Base-by-base conservation (phyloP, 129 eudicot species). In the Artemisia argyi region DNA sequence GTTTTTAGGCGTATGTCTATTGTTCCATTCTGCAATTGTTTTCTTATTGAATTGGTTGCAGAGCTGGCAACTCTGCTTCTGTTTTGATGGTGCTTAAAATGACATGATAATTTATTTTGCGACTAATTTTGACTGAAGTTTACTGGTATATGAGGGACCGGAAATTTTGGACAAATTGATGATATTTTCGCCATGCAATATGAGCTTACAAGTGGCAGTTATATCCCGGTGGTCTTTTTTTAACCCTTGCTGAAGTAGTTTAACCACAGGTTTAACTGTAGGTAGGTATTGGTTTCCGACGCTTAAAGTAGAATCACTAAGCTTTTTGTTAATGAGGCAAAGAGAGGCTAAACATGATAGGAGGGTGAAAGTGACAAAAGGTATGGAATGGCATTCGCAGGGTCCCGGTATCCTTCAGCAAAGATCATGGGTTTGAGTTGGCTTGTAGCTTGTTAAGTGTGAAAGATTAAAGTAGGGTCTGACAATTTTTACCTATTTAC, bases 21-120 rank as follows among this genome's bases (percentile, higher is more conserved):
- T 50, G 46, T 18, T 19, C 17, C 22, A 15, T 66, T 66, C 39
- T 26, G 42, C 39, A 24, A 32, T 48, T 48, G 39, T 12, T 66
- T 66, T 46, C 57, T 32, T 71, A 55, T 46, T 44, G 32, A 26
- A 61, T 61, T 58, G 69, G 10, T 48, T 12, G 16, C 17, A 44
- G 22, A n/a, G 39, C 19, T 71, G 42, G 55, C 44, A 24, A 30
- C 8, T 46, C 28, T 46, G 46, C 12, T 3, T 55, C 66, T 12
- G 15, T 30, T 61, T 22, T 30, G 35, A 30, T 30, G 35, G 35
- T 30, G 35, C 35, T 30, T 30, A 4, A 30, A 30, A 30, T 30
- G 35, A 30, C 4, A 30, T 30, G 35, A 30, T 30, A 30, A 30
- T 0, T 30, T 30, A 0, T 32, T 20, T 63, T 42, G 3, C 5